These are phyloP conservation scores for Thymus quinquecostatus DNA, from an alignment of 257 asterid genomes.

Conservation along the genomic window DNA sequence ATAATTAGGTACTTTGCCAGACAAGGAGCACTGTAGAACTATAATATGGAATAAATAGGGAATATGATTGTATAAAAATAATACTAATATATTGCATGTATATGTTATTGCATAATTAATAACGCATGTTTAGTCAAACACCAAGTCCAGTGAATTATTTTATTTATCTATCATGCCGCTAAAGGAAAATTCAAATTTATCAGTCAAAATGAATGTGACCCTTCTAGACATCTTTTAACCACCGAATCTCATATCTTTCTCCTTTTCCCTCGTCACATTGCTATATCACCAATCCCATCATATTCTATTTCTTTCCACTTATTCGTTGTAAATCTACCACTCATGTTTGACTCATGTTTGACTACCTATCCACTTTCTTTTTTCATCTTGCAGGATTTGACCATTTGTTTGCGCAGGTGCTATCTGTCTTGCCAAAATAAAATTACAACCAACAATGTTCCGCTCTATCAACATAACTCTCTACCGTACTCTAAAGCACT, in stretches of 20 bases:
- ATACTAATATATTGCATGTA: neutral
- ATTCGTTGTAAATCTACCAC: neutral
- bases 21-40: neutral
- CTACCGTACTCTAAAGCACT: neutral
- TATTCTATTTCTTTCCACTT: neutral
- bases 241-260: neutral
- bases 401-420: neutral
- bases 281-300: neutral
- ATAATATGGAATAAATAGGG: neutral
- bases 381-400: constrained; percentile 12
- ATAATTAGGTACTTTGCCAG: neutral
- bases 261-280: neutral
- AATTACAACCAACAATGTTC: constrained; percentile 4
- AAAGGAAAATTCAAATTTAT: neutral
- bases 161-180: neutral
- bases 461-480: neutral
- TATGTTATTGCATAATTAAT: neutral
- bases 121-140: neutral
- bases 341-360: neutral
- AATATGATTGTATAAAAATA: neutral
- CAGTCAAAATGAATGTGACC: neutral
- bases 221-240: neutral
- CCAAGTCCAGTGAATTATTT: constrained; percentile 2
- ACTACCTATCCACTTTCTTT: neutral
- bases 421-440: neutral